phyloP scores from a whole-genome alignment of 495 filamentous ascomycete species.

The Penicillium canescens region DNA sequence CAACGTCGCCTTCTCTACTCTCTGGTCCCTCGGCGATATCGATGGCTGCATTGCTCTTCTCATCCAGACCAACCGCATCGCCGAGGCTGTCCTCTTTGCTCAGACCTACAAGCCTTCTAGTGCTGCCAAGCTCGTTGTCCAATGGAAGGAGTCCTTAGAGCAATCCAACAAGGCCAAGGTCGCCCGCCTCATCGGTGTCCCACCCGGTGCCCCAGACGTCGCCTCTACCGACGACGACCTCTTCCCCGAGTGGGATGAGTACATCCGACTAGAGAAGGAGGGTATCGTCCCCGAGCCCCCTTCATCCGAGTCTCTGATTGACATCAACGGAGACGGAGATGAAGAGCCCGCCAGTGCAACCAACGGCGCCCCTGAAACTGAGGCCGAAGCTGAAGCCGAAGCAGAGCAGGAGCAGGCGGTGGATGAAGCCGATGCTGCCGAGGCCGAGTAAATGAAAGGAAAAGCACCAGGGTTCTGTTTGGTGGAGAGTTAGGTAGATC shows the following conservation, averaged over 20 bases:
- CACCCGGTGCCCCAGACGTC: conserved; percentile 53
- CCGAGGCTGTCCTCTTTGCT: conserved; percentile 86
- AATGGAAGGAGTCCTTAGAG: conserved; percentile 83
- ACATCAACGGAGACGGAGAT: conserved; percentile 41
- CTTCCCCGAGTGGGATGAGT: conserved; percentile 96
- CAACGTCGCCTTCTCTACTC: conserved; percentile 88
- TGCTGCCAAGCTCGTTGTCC: conserved; percentile 63
- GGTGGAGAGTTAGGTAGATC: conserved; percentile 28
- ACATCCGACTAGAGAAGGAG: conserved; percentile 75
- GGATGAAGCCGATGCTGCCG: conserved; percentile 20
- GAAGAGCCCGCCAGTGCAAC: conserved; percentile 30
- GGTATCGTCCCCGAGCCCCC: conserved; percentile 44
- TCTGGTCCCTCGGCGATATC: conserved; percentile 85
- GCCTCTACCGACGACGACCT: conserved; percentile 80
- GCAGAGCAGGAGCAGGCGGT: conserved; percentile 16
- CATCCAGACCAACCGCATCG: conserved; percentile 69
- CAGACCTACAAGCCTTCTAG: conserved; percentile 91
- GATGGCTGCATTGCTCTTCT: conserved; percentile 81
- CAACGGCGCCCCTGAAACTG: conserved; percentile 37
- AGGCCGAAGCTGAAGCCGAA: conserved; percentile 23
- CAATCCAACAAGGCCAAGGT: conserved; percentile 80
- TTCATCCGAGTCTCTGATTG: conserved; percentile 49
- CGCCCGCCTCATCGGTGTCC: conserved; percentile 78
- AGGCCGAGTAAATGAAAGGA: conserved; percentile 23
- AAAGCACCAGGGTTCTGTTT: conserved; percentile 16